Evolutionary conservation across 768 basidiomycete genomes (phyloP).

Genomic region (Rhizopogon roseolus): DNA sequence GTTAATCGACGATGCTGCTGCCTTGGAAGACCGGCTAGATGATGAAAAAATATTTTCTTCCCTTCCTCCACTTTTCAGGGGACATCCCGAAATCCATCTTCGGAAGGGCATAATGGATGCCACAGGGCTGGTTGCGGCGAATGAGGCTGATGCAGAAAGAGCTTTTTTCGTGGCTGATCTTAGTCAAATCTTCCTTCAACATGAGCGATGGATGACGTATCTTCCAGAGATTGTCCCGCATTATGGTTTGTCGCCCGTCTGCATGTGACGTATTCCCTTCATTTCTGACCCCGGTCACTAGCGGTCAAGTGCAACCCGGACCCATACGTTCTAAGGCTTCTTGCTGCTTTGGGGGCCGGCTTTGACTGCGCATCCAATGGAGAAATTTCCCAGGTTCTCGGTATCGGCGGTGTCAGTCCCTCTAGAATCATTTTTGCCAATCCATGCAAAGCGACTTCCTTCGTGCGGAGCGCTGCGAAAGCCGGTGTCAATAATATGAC

Average conservation of each 20-base stretch:
- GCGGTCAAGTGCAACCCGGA: conserved; percentile 99
- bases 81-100: conserved; percentile 71
- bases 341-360: conserved; percentile 85
- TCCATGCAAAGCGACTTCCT: conserved; percentile 95
- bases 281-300: conserved; percentile 29
- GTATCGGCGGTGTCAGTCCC: conserved; percentile 69
- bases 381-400: conserved; percentile 81
- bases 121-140: conserved; percentile 41
- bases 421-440: conserved; percentile 94
- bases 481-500: conserved; percentile 90
- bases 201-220: conserved; percentile 71
- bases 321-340: conserved; percentile 85
- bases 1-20: neutral
- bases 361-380: conserved; percentile 98
- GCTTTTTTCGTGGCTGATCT: conserved; percentile 98
- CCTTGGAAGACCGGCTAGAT: conserved; percentile 14
- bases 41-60: conserved; percentile 51
- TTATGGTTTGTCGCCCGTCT: conserved; percentile 61
- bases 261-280: conserved; percentile 14
- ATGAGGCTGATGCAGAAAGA: conserved; percentile 74
- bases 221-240: conserved; percentile 89
- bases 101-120: conserved; percentile 74
- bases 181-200: conserved; percentile 79
- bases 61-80: conserved; percentile 62
- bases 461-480: conserved; percentile 80